These are phyloP conservation scores for Gnaphalium uliginosum DNA, from an alignment of 129 eudicot genomes.

Conservation along the genomic window DNA sequence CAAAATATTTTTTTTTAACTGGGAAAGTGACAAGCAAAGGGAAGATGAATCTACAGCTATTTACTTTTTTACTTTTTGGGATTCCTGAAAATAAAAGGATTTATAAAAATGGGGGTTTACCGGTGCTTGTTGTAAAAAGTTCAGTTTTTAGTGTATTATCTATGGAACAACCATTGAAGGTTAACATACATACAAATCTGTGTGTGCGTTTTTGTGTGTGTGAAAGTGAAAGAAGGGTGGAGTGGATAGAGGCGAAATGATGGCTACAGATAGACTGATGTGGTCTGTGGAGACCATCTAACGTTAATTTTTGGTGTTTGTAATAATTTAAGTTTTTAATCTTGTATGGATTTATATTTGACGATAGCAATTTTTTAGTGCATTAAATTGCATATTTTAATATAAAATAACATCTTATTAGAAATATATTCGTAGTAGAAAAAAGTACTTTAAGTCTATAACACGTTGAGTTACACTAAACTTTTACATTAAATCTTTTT, in stretches of 20 bases:
- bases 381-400: too few species aligned
- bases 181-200: background rate
- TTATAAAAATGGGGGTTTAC: too few species aligned
- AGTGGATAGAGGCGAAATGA: background rate
- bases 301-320: background rate
- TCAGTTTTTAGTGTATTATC: too few species aligned
- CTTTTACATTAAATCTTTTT: too few species aligned
- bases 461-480: too few species aligned
- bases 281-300: background rate
- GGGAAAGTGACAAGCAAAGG: constrained; percentile 26
- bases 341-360: too few species aligned
- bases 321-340: too few species aligned
- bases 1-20: background rate
- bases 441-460: too few species aligned
- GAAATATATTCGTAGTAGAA: too few species aligned
- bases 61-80: background rate
- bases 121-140: too few species aligned
- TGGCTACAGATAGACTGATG: background rate
- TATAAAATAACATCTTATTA: too few species aligned
- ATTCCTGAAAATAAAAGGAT: background rate
- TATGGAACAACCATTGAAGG: background rate
- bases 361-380: too few species aligned
- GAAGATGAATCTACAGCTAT: background rate
- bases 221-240: background rate
- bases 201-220: background rate